Percentiles rank a stretch among this genome's conserved stretches.
Evolutionary conservation across 306 rosid genomes (phyloP).

Genomic region (Casuarina glauca): DNA sequence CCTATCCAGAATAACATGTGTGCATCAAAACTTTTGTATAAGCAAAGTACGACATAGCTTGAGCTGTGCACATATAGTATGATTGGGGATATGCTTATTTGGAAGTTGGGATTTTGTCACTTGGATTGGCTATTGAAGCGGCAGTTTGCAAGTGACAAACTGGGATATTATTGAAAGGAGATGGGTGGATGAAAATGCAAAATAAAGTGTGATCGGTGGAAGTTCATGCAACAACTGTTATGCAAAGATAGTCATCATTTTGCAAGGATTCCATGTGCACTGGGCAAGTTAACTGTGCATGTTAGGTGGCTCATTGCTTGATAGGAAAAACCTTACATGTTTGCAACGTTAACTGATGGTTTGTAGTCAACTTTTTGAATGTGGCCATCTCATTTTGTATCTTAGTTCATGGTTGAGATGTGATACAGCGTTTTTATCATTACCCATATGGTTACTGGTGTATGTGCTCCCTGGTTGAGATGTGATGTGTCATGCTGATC

Average conservation of each 20-base stretch:
- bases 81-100: conserved; percentile 31
- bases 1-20: conserved; percentile 52
- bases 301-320: conserved; percentile 28
- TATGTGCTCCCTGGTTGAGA: conserved; percentile 28
- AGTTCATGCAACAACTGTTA: conserved; percentile 14
- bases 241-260: not conserved
- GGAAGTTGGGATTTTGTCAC: conserved; percentile 37
- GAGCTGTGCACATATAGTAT: conserved; percentile 34
- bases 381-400: conserved; percentile 34
- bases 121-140: conserved; percentile 27
- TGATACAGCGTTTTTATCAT: conserved; percentile 24
- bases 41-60: conserved; percentile 35
- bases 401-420: conserved; percentile 13
- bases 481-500: conserved; percentile 23
- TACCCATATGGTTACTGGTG: conserved; percentile 12
- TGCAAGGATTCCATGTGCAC: conserved; percentile 19
- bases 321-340: conserved; percentile 23
- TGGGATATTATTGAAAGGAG: conserved; percentile 28
- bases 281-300: conserved; percentile 9
- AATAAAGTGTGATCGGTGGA: conserved; percentile 8
- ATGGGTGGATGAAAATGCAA: conserved; percentile 10
- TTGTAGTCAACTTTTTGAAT: conserved; percentile 21
- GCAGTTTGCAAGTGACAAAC: conserved; percentile 21
- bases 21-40: conserved; percentile 43
- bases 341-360: conserved; percentile 28